Percentiles rank a stretch among this genome's conserved stretches.
phyloP scores from a whole-genome alignment of 2,329 filamentous ascomycete species.

The Chrysoporthe austroafricana region DNA sequence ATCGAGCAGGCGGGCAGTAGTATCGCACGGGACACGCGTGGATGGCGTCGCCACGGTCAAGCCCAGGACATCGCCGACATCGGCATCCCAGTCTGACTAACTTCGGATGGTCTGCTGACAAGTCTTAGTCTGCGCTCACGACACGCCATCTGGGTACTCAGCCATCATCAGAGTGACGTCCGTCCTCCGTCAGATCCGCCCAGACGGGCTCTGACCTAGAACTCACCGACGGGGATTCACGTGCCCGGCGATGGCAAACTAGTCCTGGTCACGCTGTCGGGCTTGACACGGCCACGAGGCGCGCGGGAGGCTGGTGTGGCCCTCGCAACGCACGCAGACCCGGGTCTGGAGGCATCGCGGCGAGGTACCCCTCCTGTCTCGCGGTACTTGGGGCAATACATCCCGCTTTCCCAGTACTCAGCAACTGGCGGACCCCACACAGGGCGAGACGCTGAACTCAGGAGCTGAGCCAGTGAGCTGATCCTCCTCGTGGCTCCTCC shows the following conservation, averaged over 20 bases:
- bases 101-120: slow-evolving; percentile 1
- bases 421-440: not conserved
- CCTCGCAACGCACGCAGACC: not conserved
- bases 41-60: not conserved
- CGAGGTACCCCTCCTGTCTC: slow-evolving; percentile 1
- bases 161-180: not conserved
- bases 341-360: not conserved
- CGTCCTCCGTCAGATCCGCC: not conserved
- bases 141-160: not conserved
- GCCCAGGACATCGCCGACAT: not conserved
- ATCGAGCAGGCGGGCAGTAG: not conserved
- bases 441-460: not conserved
- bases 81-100: slow-evolving; percentile 5
- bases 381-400: not conserved
- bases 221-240: not conserved
- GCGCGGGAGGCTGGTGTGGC: not conserved
- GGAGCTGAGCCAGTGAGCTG: slow-evolving; percentile 5
- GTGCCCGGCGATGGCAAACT: not conserved
- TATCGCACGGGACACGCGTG: not conserved
- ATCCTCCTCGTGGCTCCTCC: not conserved
- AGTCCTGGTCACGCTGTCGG: not conserved
- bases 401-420: not conserved
- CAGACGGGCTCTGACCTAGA: not conserved
- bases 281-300: not conserved
- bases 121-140: not conserved